These are phyloP conservation scores for Vigna hirtella DNA, from an alignment of 306 rosid species.

Conservation along the genomic window DNA sequence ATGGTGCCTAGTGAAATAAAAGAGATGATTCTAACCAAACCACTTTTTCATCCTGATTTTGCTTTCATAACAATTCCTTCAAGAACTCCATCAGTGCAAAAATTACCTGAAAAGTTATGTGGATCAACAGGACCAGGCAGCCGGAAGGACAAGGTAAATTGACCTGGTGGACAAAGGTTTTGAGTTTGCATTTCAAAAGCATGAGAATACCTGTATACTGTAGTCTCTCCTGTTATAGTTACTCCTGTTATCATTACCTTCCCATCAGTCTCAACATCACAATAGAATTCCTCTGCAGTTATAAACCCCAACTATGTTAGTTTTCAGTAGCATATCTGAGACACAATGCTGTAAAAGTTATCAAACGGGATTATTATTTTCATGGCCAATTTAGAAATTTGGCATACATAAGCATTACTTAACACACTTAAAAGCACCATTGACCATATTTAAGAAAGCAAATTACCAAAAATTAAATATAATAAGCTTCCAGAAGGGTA, in stretches of 20 bases:
- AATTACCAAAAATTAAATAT: not conserved
- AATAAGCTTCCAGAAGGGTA: not conserved
- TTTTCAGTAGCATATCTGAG: not conserved
- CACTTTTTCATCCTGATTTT: conserved; percentile 25
- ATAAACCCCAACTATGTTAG: conserved; percentile 42
- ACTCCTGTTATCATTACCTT: conserved; percentile 63
- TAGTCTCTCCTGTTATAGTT: conserved; percentile 79
- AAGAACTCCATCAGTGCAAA: conserved; percentile 79
- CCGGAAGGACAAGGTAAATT: conserved; percentile 74
- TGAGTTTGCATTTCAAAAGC: conserved; percentile 80
- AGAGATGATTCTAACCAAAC: not conserved
- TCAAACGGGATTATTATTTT: not conserved
- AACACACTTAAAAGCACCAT: not conserved
- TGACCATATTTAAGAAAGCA: not conserved
- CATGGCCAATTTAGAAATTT: not conserved
- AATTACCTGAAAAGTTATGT: conserved; percentile 66
- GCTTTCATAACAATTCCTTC: conserved; percentile 78
- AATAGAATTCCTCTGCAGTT: conserved; percentile 73
- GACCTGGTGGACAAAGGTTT: conserved; percentile 81
- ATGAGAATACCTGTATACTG: conserved; percentile 66
- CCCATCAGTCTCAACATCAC: conserved; percentile 71
- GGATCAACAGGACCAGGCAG: conserved; percentile 85
- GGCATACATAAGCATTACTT: not conserved
- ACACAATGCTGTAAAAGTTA: not conserved
- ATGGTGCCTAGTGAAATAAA: conserved; percentile 1